Evolutionary conservation across 352 stramenopile genomes (phyloP), one percentile per base, ranked within the genome.

Genomic region (Globisporangium takayamanum): DNA sequence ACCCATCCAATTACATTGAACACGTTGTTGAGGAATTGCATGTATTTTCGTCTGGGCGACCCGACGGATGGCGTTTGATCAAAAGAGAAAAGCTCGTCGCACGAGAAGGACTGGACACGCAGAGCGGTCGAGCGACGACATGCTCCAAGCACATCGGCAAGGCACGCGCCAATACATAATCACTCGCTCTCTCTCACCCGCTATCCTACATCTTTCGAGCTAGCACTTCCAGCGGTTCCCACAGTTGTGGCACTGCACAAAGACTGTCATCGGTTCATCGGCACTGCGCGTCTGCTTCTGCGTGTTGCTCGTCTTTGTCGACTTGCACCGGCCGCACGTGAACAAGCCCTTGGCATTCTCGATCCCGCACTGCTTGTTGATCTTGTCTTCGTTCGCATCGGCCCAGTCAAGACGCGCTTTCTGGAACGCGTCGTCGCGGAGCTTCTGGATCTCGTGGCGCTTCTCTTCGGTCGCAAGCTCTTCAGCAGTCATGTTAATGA

Each of bases 221-320:
- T 89, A 94, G 78, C 84, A 94, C 76, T 94, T 96, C 93, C 93
- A 98, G 75, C 94, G 81, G 60, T 98, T 98, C 60, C 92, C 94
- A 71, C 95, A 98, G 71, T 98, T 97, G 81, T 97, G 77, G 76
- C 95, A 99, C 59, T 97, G 80, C 45, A 98, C 90, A 76, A 98
- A 98, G 14, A 98, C 93, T 20, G 95, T 99, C 96, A 99, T 99
- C 8, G 96, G 96, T 68, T 99, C 96, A 94, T 99, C 95, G 25
- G 96, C 96, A 81, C 89, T 98, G 64, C 95, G 89, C 36, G 96
- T 99, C 77, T 99, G 96, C 68, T 98, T 98, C 76, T 98, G 93
- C 63, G 91, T 98, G 78, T 97, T 98, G 60, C 88, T 98, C 33
- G 94, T 98, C 70, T 98, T 98, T 54, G 83, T 89, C 44, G 85